A percentile compares a stretch with the other conserved stretches of the same genome.
phyloP scores from a whole-genome alignment of 2,329 filamentous ascomycete genomes.

The Colletotrichum sp. region DNA sequence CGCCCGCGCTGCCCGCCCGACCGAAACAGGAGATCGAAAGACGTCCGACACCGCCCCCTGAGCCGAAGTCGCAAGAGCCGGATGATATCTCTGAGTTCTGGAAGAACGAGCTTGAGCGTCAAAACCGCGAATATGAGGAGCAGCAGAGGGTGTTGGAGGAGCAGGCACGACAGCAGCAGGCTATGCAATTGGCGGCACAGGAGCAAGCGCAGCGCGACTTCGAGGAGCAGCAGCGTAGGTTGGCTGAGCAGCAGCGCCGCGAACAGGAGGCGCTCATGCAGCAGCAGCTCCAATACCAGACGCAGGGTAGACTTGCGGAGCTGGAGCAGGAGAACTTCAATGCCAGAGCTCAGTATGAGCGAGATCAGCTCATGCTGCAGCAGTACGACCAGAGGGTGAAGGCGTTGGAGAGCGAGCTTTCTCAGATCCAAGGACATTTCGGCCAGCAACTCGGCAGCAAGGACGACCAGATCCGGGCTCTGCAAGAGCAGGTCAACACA shows the following conservation, averaged over 20 bases:
- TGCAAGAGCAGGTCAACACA: slow-evolving; percentile 97
- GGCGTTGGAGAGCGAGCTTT: slow-evolving; percentile 85
- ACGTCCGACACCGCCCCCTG: slow-evolving; percentile 71
- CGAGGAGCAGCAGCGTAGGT: slow-evolving; percentile 87
- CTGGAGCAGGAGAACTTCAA: slow-evolving; percentile 94
- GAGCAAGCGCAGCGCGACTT: slow-evolving; percentile 92
- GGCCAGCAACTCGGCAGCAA: slow-evolving; percentile 86
- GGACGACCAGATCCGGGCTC: slow-evolving; percentile 89
- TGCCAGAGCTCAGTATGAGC: slow-evolving; percentile 92
- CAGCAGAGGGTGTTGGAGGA: slow-evolving; percentile 90
- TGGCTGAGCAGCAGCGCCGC: slow-evolving; percentile 87
- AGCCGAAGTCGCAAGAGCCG: slow-evolving; percentile 76
- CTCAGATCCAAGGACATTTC: slow-evolving; percentile 81
- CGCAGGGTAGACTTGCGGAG: slow-evolving; percentile 93
- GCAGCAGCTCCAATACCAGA: slow-evolving; percentile 92
- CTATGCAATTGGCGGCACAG: slow-evolving; percentile 81
- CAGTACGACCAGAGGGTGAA: slow-evolving; percentile 97
- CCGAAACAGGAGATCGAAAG: slow-evolving; percentile 76
- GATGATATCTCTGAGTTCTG: slow-evolving; percentile 98
- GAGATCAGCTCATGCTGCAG: slow-evolving; percentile 95
- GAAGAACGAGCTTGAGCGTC: slow-evolving; percentile 89
- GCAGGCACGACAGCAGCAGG: slow-evolving; percentile 81
- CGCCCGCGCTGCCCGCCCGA: slow-evolving; percentile 81
- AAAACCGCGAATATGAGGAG: slow-evolving; percentile 93
- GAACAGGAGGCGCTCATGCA: slow-evolving; percentile 89